A percentile compares a stretch with the other conserved stretches of the same genome.
Evolutionary conservation across 2,329 filamentous ascomycete species (phyloP).

Genomic region (Leptoxyphium fumago): DNA sequence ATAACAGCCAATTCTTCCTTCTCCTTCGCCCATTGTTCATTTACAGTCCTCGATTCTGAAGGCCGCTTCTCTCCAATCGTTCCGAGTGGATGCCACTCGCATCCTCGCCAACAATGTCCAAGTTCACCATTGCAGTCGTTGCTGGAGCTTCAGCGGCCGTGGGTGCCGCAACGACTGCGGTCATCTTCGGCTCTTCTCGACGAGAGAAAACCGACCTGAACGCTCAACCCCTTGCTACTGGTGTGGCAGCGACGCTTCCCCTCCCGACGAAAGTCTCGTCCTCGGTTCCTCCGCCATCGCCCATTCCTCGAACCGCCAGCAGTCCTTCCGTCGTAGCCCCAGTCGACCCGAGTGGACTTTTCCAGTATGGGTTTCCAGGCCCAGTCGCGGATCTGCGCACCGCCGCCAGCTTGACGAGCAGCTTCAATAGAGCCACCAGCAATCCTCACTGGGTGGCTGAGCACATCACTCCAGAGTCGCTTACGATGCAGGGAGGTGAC

Average conservation of each 20-base stretch:
- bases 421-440: constrained; percentile 76
- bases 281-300: constrained; percentile 14
- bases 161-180: constrained; percentile 34
- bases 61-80: no score
- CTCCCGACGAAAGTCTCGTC: constrained; percentile 11
- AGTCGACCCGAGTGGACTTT: constrained; percentile 37
- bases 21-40: no score
- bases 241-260: constrained; percentile 15
- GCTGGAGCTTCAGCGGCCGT: constrained; percentile 33
- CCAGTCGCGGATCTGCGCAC: constrained; percentile 70
- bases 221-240: constrained; percentile 14
- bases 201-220: constrained; percentile 10
- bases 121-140: constrained; percentile 34
- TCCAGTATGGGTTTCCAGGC: constrained; percentile 65
- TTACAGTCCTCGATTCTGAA: no score
- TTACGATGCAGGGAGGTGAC: constrained; percentile 61
- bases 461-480: constrained; percentile 83
- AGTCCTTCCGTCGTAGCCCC: constrained; percentile 14
- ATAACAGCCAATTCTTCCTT: no score
- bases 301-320: constrained; percentile 8
- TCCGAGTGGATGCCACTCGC: background rate
- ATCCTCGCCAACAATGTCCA: constrained; percentile 27
- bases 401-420: constrained; percentile 64
- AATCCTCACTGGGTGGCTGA: constrained; percentile 89
- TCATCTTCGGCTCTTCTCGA: constrained; percentile 26